Conservation (phyloP, 1,284 basidiomycete genomes). For the Ceratobasidium sp. region DNA sequence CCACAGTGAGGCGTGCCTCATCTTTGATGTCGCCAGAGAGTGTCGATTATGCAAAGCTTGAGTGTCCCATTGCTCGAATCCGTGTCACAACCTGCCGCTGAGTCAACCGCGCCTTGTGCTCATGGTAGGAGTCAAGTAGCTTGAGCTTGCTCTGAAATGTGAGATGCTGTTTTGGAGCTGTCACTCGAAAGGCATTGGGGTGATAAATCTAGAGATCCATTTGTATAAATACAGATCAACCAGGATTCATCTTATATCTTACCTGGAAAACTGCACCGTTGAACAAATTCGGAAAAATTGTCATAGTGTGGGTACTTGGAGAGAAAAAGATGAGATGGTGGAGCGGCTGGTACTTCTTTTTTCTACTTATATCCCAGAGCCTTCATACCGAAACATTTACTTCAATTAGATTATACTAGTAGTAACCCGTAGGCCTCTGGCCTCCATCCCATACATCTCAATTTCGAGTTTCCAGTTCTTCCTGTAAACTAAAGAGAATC, state of each 20-base stretch:
- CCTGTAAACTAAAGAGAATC: no score
- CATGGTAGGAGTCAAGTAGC: background rate
- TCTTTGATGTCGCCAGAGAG: conserved; percentile 1
- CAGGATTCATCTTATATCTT: background rate
- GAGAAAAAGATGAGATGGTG: background rate
- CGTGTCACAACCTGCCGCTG: background rate
- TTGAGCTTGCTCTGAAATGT: background rate
- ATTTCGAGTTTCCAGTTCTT: no score
- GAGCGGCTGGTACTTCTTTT: background rate
- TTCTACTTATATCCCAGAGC: background rate
- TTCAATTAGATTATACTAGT: no score
- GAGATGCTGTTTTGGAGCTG: background rate
- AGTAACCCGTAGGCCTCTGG: no score
- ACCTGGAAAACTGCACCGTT: background rate
- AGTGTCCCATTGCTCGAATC: background rate
- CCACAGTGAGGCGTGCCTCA: background rate
- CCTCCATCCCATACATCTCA: no score
- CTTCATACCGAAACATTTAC: no score
- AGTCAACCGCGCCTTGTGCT: background rate
- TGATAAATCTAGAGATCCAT: no score
- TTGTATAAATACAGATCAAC: background rate
- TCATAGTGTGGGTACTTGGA: background rate
- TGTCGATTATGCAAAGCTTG: background rate
- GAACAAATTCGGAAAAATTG: background rate
- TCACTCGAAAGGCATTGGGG: no score